phyloP scores from a whole-genome alignment of 768 basidiomycete genomes.

The Gymnopilus junonius region DNA sequence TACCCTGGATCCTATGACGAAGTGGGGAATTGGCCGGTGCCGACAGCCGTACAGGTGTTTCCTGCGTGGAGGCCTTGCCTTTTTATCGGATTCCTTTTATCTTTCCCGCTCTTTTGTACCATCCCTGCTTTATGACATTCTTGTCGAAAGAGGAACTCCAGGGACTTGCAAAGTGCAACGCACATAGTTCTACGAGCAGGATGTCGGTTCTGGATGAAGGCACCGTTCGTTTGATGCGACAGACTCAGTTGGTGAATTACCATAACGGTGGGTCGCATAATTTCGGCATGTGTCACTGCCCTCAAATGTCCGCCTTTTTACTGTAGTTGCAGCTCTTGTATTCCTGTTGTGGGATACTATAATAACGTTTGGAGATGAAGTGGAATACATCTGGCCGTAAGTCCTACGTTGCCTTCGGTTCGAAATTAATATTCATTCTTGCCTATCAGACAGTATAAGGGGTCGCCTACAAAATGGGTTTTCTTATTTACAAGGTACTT shows the following conservation, averaged over 20 bases:
- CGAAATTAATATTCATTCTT: not conserved
- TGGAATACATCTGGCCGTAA: slow-evolving; percentile 25
- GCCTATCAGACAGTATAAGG: slow-evolving; percentile 11
- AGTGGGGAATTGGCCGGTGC: not conserved
- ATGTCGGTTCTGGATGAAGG: not conserved
- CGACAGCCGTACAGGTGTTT: slow-evolving; percentile 1
- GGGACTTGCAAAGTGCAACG: not conserved
- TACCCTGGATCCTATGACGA: not conserved
- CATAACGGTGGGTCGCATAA: slow-evolving; percentile 14
- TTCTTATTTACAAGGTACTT: slow-evolving; percentile 27
- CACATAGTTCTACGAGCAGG: not conserved
- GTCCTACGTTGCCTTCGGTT: not conserved
- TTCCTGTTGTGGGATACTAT: slow-evolving; percentile 25
- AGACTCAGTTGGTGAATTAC: slow-evolving; percentile 15
- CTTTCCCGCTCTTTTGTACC: not conserved
- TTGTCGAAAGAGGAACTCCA: not conserved
- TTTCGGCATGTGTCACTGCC: not conserved
- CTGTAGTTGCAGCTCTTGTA: slow-evolving; percentile 20
- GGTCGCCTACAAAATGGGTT: slow-evolving; percentile 27
- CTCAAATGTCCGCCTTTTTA: too few relatives aligned
- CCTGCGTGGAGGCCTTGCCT: not conserved
- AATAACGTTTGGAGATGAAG: slow-evolving; percentile 22
- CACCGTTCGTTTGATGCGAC: slow-evolving; percentile 3
- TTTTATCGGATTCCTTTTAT: not conserved
- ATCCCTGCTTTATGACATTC: slow-evolving; percentile 2